Conservation (phyloP, 208 protist genomes). For the Leptomonas pyrrhocoris region DNA sequence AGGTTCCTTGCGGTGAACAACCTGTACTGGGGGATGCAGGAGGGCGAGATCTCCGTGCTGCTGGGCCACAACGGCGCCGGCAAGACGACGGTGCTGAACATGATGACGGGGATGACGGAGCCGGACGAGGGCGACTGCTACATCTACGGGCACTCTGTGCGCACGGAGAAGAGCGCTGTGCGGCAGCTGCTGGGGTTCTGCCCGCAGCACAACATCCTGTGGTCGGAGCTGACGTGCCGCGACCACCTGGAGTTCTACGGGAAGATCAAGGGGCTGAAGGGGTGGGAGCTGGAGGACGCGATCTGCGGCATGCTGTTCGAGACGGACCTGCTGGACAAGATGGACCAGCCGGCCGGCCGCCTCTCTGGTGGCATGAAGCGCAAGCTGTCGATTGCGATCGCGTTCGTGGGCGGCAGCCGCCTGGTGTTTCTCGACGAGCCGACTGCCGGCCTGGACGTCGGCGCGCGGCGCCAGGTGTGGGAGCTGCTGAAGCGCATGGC, state of each 20-base stretch:
- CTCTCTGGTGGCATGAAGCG: slow-evolving; percentile 90
- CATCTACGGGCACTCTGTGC: slow-evolving; percentile 71
- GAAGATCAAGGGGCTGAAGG: slow-evolving; percentile 81
- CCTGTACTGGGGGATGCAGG: slow-evolving; percentile 69
- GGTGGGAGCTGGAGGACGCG: slow-evolving; percentile 32
- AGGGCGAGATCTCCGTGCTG: slow-evolving; percentile 75
- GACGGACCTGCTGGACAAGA: slow-evolving; percentile 68
- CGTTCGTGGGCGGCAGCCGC: slow-evolving; percentile 77
- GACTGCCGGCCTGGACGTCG: slow-evolving; percentile 87
- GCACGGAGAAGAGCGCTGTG: slow-evolving; percentile 41
- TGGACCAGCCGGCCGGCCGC: slow-evolving; percentile 18
- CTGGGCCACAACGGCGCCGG: slow-evolving; percentile 87
- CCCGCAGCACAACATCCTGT: slow-evolving; percentile 62
- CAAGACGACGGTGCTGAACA: slow-evolving; percentile 82
- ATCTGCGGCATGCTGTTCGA: slow-evolving; percentile 51
- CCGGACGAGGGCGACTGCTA: slow-evolving; percentile 68
- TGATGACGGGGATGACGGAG: slow-evolving; percentile 76
- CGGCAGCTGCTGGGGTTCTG: slow-evolving; percentile 76
- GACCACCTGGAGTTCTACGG: slow-evolving; percentile 93
- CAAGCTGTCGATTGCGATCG: slow-evolving; percentile 81
- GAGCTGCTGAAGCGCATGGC: slow-evolving; percentile 59
- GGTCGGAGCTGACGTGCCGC: slow-evolving; percentile 74
- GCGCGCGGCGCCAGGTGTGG: slow-evolving; percentile 82
- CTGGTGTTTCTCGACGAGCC: slow-evolving; percentile 91
- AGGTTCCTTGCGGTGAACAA: slow-evolving; percentile 75